These are phyloP conservation scores for Lactifluus hygrophoroides DNA, from an alignment of 768 basidiomycete species.

Conservation along the genomic window DNA sequence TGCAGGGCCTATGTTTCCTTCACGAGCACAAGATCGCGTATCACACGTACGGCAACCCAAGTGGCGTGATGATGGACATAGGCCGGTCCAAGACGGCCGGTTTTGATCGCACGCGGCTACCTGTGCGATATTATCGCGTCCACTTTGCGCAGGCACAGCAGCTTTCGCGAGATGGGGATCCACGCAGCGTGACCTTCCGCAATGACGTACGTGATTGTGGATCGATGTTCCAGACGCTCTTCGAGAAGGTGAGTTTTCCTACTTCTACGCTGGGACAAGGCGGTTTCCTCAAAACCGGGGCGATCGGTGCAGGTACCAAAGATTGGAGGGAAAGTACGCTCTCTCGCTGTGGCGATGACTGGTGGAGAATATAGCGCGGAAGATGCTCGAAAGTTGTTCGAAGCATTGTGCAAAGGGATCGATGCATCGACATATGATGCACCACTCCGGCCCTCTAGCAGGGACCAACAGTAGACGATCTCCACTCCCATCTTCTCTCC, in stretches of 20 bases:
- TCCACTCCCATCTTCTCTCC: neutral
- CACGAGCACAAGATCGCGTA: conserved; percentile 15
- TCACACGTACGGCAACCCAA: conserved; percentile 1
- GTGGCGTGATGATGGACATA: conserved; percentile 19
- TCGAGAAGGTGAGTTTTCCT: neutral
- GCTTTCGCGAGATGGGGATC: conserved; percentile 6
- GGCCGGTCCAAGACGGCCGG: neutral
- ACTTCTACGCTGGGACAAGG: no score
- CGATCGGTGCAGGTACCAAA: conserved; percentile 30
- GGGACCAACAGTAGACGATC: neutral
- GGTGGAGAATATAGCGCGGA: conserved; percentile 42
- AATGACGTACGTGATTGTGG: conserved; percentile 15
- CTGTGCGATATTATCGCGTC: conserved; percentile 17
- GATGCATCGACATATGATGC: conserved; percentile 35
- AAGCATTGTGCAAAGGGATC: conserved; percentile 39
- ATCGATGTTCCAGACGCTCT: conserved; percentile 1
- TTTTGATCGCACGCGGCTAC: conserved; percentile 9
- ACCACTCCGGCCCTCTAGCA: neutral
- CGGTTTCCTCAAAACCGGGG: neutral
- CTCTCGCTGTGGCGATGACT: conserved; percentile 41
- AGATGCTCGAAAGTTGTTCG: conserved; percentile 41
- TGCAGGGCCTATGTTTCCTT: conserved; percentile 13
- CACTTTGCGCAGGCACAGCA: conserved; percentile 10
- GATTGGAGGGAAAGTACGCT: conserved; percentile 34
- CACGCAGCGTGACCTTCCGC: neutral